phyloP scores from a whole-genome alignment of 1,284 basidiomycete genomes.

The Afroboletus lepidellus region DNA sequence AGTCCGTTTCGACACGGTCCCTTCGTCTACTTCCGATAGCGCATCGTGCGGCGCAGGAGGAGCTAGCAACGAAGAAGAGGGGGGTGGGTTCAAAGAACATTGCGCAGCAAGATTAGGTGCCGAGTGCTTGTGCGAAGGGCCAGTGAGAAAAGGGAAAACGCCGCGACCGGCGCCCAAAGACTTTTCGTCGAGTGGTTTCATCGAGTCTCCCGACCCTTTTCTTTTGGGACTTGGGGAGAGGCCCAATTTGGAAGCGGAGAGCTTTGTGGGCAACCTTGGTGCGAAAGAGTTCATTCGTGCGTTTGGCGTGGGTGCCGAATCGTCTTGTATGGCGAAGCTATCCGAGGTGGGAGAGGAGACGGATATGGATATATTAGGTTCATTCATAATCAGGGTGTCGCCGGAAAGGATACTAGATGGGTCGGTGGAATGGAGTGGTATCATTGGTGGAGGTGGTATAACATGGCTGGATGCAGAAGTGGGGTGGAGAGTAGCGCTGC shows the following conservation, averaged over 20 bases:
- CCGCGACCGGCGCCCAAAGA: slow-evolving; percentile 22
- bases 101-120: slow-evolving; percentile 17
- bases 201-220: slow-evolving; percentile 47
- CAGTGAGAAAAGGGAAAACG: slow-evolving; percentile 34
- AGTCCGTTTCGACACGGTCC: slow-evolving; percentile 47
- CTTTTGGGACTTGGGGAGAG: slow-evolving; percentile 47
- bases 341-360: slow-evolving; percentile 33
- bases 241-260: slow-evolving; percentile 49
- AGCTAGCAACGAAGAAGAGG: slow-evolving; percentile 42
- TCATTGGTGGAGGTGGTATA: slow-evolving; percentile 33
- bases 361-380: slow-evolving; percentile 38
- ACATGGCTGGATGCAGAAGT: slow-evolving; percentile 25
- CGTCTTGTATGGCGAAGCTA: slow-evolving; percentile 22
- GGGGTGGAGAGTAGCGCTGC: slow-evolving; percentile 37
- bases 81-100: slow-evolving; percentile 16
- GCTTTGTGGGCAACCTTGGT: slow-evolving; percentile 66
- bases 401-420: slow-evolving; percentile 26
- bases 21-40: slow-evolving; percentile 22
- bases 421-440: slow-evolving; percentile 44
- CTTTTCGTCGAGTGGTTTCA: slow-evolving; percentile 33
- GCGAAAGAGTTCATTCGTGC: slow-evolving; percentile 55
- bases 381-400: slow-evolving; percentile 15
- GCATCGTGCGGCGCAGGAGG: slow-evolving; percentile 48
- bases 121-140: slow-evolving; percentile 33
- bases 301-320: slow-evolving; percentile 23